Evolutionary conservation across 345 rosid species (phyloP).

Genomic region (Angophora floribunda): DNA sequence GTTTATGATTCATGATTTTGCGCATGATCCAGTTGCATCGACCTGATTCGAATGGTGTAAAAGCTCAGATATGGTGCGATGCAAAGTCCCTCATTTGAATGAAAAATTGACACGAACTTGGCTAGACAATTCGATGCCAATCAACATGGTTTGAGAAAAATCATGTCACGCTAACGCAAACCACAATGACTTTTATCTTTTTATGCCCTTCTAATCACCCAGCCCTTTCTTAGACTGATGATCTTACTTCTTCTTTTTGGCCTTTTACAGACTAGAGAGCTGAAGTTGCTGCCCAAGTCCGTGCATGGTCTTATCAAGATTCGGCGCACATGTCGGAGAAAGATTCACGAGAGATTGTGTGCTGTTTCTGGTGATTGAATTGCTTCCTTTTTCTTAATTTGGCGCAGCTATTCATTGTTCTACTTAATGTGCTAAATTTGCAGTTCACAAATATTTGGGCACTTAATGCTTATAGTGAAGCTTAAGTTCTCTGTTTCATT

Average conservation of each 20-base stretch:
- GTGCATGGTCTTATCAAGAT: constrained; percentile 47
- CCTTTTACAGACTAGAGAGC: constrained; percentile 55
- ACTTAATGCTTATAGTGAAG: background rate
- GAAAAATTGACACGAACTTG: background rate
- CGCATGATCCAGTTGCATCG: background rate
- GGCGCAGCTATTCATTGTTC: background rate
- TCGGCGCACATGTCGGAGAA: constrained; percentile 64
- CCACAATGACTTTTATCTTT: no score
- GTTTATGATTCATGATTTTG: background rate
- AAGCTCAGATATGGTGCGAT: background rate
- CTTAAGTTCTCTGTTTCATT: background rate
- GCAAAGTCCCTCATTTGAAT: background rate
- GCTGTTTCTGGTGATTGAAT: constrained; percentile 54
- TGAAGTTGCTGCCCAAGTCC: constrained; percentile 54
- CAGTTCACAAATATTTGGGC: background rate
- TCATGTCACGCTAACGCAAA: background rate
- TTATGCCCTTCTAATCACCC: background rate
- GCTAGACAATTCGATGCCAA: background rate
- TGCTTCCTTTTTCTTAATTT: background rate
- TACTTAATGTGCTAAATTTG: background rate
- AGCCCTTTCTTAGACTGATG: background rate
- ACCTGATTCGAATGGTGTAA: background rate
- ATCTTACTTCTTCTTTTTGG: background rate
- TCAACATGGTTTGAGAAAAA: background rate
- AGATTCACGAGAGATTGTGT: constrained; percentile 73